Evolutionary conservation across 371 early-diverging fungal species (phyloP).

Genomic region (Coemansia sp.): DNA sequence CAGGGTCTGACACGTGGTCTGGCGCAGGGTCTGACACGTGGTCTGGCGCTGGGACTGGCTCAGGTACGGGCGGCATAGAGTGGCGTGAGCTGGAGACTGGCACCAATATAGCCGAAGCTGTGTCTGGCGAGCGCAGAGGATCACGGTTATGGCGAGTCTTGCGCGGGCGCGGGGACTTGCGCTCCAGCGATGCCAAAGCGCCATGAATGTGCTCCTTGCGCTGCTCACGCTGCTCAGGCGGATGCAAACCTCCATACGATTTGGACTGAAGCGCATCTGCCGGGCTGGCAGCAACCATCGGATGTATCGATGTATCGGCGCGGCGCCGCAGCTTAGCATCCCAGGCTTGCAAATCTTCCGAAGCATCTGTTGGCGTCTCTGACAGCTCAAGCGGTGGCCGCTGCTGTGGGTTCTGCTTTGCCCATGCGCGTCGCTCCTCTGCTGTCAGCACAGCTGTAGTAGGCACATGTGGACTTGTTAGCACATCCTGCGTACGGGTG

Average conservation of each 20-base stretch:
- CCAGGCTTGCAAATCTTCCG: constrained; percentile 17
- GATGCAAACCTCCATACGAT: constrained; percentile 28
- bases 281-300: constrained; percentile 24
- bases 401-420: constrained; percentile 13
- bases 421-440: constrained; percentile 36
- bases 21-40: background rate
- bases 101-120: too few species aligned
- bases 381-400: constrained; percentile 33
- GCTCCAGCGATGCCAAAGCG: constrained; percentile 34
- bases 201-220: constrained; percentile 10
- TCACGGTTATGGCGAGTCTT: constrained; percentile 26
- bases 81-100: background rate
- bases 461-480: constrained; percentile 20
- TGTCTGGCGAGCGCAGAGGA: constrained; percentile 7
- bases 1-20: background rate
- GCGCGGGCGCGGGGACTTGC: constrained; percentile 15
- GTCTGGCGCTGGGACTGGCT: background rate
- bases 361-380: constrained; percentile 5
- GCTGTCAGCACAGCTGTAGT: constrained; percentile 6
- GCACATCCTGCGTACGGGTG: constrained; percentile 11
- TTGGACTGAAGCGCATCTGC: constrained; percentile 31
- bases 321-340: constrained; percentile 25
- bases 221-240: background rate
- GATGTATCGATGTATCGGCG: constrained; percentile 14
- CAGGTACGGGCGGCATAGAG: background rate